A percentile compares a stretch with the other conserved stretches of the same genome.
phyloP scores from a whole-genome alignment of 768 basidiomycete genomes.

The Kockovaella imperatae region DNA sequence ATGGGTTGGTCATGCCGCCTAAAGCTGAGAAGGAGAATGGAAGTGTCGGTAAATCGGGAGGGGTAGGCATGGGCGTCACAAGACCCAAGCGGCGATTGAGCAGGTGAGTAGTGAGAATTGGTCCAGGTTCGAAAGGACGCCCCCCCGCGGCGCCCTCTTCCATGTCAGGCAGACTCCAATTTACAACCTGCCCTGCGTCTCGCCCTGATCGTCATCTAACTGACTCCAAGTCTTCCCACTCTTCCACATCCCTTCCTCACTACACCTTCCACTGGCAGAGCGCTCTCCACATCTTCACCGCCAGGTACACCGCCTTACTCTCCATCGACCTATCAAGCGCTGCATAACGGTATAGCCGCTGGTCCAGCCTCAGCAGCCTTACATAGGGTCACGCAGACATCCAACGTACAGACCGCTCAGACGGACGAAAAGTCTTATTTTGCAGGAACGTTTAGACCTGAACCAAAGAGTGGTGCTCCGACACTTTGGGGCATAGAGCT shows the following conservation, averaged over 20 bases:
- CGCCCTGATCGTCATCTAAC: conserved; percentile 12
- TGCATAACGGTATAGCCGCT: conserved; percentile 8
- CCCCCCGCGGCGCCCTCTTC: background rate
- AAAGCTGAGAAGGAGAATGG: conserved; percentile 33
- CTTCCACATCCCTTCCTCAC: conserved; percentile 29
- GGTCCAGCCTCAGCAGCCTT: conserved; percentile 3
- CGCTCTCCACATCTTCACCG: conserved; percentile 22
- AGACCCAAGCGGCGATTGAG: background rate
- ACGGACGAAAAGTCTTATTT: conserved; percentile 13
- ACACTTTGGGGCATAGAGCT: conserved; percentile 40
- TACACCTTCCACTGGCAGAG: conserved; percentile 11
- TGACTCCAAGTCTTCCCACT: conserved; percentile 28
- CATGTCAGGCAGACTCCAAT: background rate
- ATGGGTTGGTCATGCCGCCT: conserved; percentile 18
- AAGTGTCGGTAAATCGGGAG: conserved; percentile 6
- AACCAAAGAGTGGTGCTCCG: conserved; percentile 17
- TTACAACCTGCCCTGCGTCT: background rate
- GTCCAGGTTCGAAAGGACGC: too few species aligned
- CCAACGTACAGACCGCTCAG: conserved; percentile 6
- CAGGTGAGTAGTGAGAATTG: background rate
- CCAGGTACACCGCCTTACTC: conserved; percentile 16
- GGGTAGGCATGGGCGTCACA: background rate
- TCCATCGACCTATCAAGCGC: conserved; percentile 17
- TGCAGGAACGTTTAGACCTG: conserved; percentile 3
- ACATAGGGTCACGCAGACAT: conserved; percentile 1